These are phyloP conservation scores for Candida buenavistaensis DNA, from an alignment of 1,139 yeast genomes.

Conservation along the genomic window DNA sequence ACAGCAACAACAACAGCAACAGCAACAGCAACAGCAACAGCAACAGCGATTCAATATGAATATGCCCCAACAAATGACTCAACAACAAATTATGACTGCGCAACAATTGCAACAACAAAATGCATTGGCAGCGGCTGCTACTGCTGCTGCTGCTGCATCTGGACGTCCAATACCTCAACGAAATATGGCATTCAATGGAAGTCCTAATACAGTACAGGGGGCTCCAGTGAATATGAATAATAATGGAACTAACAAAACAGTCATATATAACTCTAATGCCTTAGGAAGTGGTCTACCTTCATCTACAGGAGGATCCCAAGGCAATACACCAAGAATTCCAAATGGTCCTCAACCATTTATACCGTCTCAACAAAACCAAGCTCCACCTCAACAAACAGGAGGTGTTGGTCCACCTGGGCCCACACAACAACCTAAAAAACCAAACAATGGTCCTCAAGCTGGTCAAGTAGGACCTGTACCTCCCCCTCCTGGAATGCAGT, in stretches of 20 bases:
- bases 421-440: slow-evolving; percentile 5
- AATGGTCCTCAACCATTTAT: slow-evolving; percentile 13
- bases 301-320: slow-evolving; percentile 12
- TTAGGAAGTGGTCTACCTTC: slow-evolving; percentile 11
- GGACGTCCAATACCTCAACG: slow-evolving; percentile 12
- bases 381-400: background rate
- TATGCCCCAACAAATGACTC: slow-evolving; percentile 9
- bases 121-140: slow-evolving; percentile 9
- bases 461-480: slow-evolving; percentile 1
- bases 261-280: slow-evolving; percentile 10
- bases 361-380: slow-evolving; percentile 4
- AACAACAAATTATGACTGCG: slow-evolving; percentile 10
- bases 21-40: slow-evolving; percentile 6
- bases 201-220: slow-evolving; percentile 8
- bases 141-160: slow-evolving; percentile 13
- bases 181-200: slow-evolving; percentile 11
- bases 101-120: slow-evolving; percentile 10
- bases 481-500: slow-evolving; percentile 3
- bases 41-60: slow-evolving; percentile 11
- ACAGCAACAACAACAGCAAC: slow-evolving; percentile 10
- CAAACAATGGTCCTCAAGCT: background rate
- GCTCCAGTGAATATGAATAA: slow-evolving; percentile 1
- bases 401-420: slow-evolving; percentile 10
- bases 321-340: slow-evolving; percentile 16
- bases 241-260: slow-evolving; percentile 2